Evolutionary conservation across 2,329 filamentous ascomycete genomes (phyloP), one percentile per base, ranked within the genome.

Genomic region (Aspergillus costaricaensis): DNA sequence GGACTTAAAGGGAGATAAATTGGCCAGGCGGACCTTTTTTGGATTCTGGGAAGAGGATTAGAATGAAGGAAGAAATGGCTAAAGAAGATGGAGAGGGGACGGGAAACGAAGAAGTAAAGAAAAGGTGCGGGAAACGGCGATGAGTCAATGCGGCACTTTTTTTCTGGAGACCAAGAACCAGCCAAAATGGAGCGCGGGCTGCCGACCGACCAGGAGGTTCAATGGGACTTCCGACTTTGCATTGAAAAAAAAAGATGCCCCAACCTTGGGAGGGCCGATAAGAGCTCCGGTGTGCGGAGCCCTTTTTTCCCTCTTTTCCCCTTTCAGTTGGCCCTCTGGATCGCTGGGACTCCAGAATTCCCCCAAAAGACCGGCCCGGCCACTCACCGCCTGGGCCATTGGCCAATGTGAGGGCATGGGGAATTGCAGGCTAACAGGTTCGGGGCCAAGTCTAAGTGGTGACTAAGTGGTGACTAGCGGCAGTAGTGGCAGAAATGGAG

Each of bases 281-380:
- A 71, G 68, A 68, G 62, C 63, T 69, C 70, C 70, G 70, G 68
- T 71, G 64, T 66, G 65, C 70, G 70, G 70, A 67, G 66, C 41
- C 53, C 39, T 58, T 43, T 27, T 15, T 30, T 50, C 60, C 43
- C 27, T 17, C 21, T 53, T 59, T 54, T 50, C 3, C n/a, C 17
- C 39, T 48, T 47, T 62, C 32, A 36, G 32, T 61, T 50, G 41
- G 38, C 27, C 12, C 58, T 57, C 50, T 15, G 47, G 55, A 25
- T 43, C 23, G 23, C 36, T 54, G 53, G 41, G 43, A 32, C 39
- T 43, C 51, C 39, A 39, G 51, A 39, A 53, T 53, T 39, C 39
- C 51, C 32, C 51, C 51, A n/a, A 39, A 6, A 39, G 2, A 38
- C 32, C n/a, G 51, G 51, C 19, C 39, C 10, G 21, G 17, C 5